Evolutionary conservation across 495 filamentous ascomycete species (phyloP), one percentile per base, ranked within the genome.

Genomic region (Penicillium lividum): DNA sequence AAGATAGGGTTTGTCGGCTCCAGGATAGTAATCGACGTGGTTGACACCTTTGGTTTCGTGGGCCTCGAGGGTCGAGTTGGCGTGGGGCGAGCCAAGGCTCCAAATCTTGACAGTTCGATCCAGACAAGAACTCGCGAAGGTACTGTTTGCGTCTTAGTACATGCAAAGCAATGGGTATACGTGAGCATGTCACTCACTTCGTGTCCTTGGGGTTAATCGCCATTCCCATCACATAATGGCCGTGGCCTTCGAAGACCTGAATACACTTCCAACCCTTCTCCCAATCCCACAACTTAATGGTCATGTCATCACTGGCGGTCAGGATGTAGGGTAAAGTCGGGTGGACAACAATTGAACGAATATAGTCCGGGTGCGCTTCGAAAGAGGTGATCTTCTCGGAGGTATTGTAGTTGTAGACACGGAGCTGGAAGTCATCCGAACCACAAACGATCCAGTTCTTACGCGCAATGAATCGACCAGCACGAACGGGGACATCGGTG

Each of bases 401-500:
- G 54, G 94, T 99, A 75, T 99, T 99, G 83, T 98, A 98, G 77
- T 98, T 98, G 82, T 96, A 92, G 62, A 94, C 91, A 55, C 92
- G 87, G 34, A 97, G 81, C 73, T 97, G 93, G 81, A 97, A 99
- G 80, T 98, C 94, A 79, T 99, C 94, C 46, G 91, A 96, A 62
- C 94, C 94, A 75, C 92, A 96, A 44, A 97, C 93, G 65, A 99
- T 95, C 95, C 95, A 98, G 74, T 98, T 98, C 84, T 98, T 98
- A 59, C 94, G 84, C 64, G 95, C 91, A 71, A 98, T 85, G 74
- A 98, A 98, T 59, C 95, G 90, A 66, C 94, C 94, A 44, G 95
- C 95, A 75, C 94, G 88, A 51, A 98, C 94, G 59, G 94, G 94
- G 50, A 99, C 94, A 84, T 99, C 94, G 69, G 93, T 97, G 56